Conservation (phyloP, 73 alveolate genomes). For the Halteria grandinella region DNA sequence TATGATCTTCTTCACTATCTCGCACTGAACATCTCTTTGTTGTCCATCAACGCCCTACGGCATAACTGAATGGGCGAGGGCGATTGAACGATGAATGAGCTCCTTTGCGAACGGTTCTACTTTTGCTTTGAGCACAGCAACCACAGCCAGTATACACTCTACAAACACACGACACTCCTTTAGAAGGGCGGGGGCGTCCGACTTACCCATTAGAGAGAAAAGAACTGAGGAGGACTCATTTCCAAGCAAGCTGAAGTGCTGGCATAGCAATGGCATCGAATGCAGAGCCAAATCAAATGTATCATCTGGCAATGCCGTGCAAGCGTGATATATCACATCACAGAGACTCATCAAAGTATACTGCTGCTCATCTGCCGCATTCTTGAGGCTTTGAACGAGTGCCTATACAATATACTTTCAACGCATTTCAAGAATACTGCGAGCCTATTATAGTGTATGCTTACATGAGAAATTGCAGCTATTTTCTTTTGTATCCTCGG, state of each 20-base stretch:
- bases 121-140: not conserved
- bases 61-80: too few relatives aligned
- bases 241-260: not conserved
- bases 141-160: not conserved
- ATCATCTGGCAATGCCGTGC: constrained; percentile 4
- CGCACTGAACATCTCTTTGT: too few relatives aligned
- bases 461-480: constrained; percentile 1
- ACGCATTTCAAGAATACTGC: too few relatives aligned
- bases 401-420: too few relatives aligned
- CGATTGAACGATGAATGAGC: not conserved
- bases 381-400: too few relatives aligned
- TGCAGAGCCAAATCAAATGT: not conserved
- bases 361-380: constrained; percentile 37
- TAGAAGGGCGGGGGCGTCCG: not conserved
- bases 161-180: constrained; percentile 11
- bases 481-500: too few relatives aligned
- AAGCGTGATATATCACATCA: constrained; percentile 10
- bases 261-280: not conserved
- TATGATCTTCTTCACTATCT: constrained; percentile 1
- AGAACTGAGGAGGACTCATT: constrained; percentile 15
- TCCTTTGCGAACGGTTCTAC: constrained; percentile 5
- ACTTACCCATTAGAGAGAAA: constrained; percentile 44
- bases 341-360: constrained; percentile 31
- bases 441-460: not conserved
- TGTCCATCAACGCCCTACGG: too few relatives aligned